phyloP scores from a whole-genome alignment of 202 grass and related monocot species.

The Digitaria exilis region DNA sequence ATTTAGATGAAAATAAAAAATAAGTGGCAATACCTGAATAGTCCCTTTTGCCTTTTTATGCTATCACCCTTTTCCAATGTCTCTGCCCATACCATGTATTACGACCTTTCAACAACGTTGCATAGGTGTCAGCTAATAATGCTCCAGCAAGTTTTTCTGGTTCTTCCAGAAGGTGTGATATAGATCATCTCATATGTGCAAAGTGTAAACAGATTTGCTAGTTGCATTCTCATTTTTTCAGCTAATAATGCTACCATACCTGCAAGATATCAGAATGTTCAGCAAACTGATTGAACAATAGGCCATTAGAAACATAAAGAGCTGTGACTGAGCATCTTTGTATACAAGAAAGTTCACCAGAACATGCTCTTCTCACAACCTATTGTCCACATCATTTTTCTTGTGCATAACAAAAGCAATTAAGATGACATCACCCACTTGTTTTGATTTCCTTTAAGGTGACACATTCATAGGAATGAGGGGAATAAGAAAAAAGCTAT shows the following conservation, averaged over 20 bases:
- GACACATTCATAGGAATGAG: background rate
- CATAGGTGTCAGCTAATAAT: slow-evolving; percentile 92
- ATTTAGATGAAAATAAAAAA: too few relatives aligned
- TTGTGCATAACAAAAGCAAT: too few relatives aligned
- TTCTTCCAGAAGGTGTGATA: slow-evolving; percentile 94
- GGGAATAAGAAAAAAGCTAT: background rate
- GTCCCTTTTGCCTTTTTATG: too few relatives aligned
- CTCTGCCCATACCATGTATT: slow-evolving; percentile 97
- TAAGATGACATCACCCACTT: too few relatives aligned
- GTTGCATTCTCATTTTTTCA: slow-evolving; percentile 97
- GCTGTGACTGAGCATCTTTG: too few relatives aligned
- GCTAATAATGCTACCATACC: slow-evolving; percentile 93
- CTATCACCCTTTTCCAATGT: too few relatives aligned
- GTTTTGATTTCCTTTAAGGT: background rate
- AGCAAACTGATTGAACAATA: too few relatives aligned
- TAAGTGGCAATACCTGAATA: too few relatives aligned
- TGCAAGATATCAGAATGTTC: slow-evolving; percentile 42
- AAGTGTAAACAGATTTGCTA: slow-evolving; percentile 96
- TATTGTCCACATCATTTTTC: too few relatives aligned
- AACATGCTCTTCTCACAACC: too few relatives aligned
- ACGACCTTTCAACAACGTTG: slow-evolving; percentile 95
- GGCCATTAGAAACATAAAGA: too few relatives aligned
- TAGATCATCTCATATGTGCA: slow-evolving; percentile 99
- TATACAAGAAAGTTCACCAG: too few relatives aligned
- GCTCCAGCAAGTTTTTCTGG: slow-evolving; percentile 97